A percentile compares a stretch with the other conserved stretches of the same genome.
phyloP scores from a whole-genome alignment of 2,329 filamentous ascomycete species.

The Coleophoma cylindrospora region DNA sequence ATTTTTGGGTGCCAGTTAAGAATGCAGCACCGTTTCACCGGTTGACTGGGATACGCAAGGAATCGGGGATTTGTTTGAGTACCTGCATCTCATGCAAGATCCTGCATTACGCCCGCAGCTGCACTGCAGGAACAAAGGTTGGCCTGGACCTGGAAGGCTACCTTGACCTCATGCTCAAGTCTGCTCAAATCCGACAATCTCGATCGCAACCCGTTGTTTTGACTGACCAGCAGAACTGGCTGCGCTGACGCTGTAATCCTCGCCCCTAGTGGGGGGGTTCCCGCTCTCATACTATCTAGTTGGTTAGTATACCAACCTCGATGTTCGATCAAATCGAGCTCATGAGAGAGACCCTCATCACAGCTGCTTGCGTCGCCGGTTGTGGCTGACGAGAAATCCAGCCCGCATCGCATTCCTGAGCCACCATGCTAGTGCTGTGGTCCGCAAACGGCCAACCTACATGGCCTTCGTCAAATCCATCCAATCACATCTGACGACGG shows the following conservation, averaged over 20 bases:
- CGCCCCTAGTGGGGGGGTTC: too few relatives aligned
- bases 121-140: background rate
- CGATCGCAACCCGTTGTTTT: too few relatives aligned
- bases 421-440: background rate
- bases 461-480: background rate
- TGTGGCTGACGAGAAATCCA: background rate
- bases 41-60: background rate
- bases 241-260: too few relatives aligned
- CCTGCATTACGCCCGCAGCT: background rate
- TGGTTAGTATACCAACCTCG: background rate
- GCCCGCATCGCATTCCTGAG: background rate
- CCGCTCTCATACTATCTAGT: too few relatives aligned
- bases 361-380: background rate
- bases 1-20: background rate
- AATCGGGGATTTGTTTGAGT: background rate
- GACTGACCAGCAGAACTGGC: too few relatives aligned
- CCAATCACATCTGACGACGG: background rate
- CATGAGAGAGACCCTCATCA: background rate
- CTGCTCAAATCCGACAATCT: too few relatives aligned
- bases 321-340: background rate
- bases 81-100: background rate
- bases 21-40: background rate
- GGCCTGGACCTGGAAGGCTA: background rate
- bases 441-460: background rate
- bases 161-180: background rate